A percentile compares a stretch with the other conserved stretches of the same genome.
These are phyloP conservation scores for Henckelia pumila DNA, from an alignment of 257 asterid species.

Conservation along the genomic window DNA sequence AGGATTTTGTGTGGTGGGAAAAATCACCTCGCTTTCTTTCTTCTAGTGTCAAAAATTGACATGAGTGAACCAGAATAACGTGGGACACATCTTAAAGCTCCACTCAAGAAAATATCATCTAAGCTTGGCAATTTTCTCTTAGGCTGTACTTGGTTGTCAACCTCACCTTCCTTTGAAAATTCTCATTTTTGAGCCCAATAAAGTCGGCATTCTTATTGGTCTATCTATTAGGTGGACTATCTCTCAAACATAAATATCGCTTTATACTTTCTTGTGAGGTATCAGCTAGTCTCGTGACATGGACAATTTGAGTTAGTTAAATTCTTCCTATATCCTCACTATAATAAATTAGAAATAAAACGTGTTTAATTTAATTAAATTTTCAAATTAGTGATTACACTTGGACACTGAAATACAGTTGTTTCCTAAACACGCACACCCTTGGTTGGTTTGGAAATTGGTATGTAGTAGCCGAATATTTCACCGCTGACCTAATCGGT, in stretches of 20 bases:
- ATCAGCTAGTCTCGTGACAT: background rate
- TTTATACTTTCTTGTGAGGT: background rate
- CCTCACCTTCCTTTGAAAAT: slow-evolving; percentile 23
- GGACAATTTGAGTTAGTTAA: too few relatives aligned
- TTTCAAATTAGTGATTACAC: too few relatives aligned
- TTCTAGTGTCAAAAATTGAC: slow-evolving; percentile 22
- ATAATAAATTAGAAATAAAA: too few relatives aligned
- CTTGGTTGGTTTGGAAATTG: too few relatives aligned
- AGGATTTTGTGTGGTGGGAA: slow-evolving; percentile 48
- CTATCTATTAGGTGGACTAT: background rate
- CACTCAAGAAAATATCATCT: slow-evolving; percentile 31
- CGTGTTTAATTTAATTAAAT: too few relatives aligned
- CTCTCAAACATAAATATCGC: background rate
- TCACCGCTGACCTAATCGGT: background rate
- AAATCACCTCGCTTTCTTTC: slow-evolving; percentile 12
- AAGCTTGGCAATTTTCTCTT: slow-evolving; percentile 25
- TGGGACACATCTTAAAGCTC: slow-evolving; percentile 26
- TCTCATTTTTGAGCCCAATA: slow-evolving; percentile 15
- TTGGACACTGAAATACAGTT: too few relatives aligned
- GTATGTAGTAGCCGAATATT: background rate
- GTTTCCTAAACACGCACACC: too few relatives aligned
- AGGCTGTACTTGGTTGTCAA: slow-evolving; percentile 38
- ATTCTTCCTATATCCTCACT: too few relatives aligned
- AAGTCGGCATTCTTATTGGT: background rate
- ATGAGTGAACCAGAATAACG: slow-evolving; percentile 33